These are phyloP conservation scores for Russula abietina DNA, from an alignment of 768 basidiomycete genomes.

Conservation along the genomic window DNA sequence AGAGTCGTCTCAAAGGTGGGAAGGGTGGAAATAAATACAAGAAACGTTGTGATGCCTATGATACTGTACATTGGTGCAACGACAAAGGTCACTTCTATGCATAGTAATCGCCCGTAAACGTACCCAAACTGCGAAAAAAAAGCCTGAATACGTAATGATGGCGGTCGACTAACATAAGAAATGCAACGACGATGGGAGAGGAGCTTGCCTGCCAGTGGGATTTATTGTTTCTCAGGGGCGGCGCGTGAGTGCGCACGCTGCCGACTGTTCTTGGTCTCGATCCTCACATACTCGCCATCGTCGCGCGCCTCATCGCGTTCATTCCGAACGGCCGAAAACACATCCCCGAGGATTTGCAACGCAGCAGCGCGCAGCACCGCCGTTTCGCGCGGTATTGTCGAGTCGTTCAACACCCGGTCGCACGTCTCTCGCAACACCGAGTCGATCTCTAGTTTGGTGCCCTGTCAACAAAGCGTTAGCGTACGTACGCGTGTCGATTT, in stretches of 20 bases:
- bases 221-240: background rate
- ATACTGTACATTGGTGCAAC: slow-evolving; percentile 14
- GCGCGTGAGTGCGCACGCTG: slow-evolving; percentile 29
- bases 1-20: background rate
- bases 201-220: no score
- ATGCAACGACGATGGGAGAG: background rate
- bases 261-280: slow-evolving; percentile 69
- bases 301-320: slow-evolving; percentile 44
- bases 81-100: slow-evolving; percentile 5
- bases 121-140: background rate
- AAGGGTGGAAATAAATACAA: background rate
- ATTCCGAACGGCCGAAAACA: slow-evolving; percentile 65
- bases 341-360: slow-evolving; percentile 78
- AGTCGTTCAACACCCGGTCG: slow-evolving; percentile 66
- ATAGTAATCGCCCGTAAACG: background rate
- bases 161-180: background rate
- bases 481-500: background rate
- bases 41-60: slow-evolving; percentile 4
- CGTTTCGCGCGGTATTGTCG: slow-evolving; percentile 47
- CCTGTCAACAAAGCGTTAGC: slow-evolving; percentile 38
- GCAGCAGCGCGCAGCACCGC: slow-evolving; percentile 71
- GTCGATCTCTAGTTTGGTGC: slow-evolving; percentile 87
- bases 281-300: slow-evolving; percentile 75
- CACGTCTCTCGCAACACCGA: slow-evolving; percentile 85
- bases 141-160: no score